phyloP scores from a whole-genome alignment of 805 yeast species.

The Candida tibetensis region DNA sequence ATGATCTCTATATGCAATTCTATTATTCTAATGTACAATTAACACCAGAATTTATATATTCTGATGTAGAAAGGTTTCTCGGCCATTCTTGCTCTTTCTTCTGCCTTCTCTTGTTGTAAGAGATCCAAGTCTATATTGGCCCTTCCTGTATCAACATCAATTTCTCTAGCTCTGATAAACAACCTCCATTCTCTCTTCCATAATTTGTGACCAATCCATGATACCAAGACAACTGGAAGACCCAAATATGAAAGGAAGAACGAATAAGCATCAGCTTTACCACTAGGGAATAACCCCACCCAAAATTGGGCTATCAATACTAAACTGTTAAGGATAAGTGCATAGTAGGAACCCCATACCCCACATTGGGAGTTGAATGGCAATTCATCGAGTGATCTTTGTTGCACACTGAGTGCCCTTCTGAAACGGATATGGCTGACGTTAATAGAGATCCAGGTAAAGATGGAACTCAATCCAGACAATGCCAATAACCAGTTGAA shows the following conservation, averaged over 20 bases:
- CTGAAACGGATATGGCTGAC: constrained; percentile 60
- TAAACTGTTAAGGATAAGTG: constrained; percentile 46
- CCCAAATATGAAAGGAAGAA: constrained; percentile 35
- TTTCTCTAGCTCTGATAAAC: constrained; percentile 26
- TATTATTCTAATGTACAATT: constrained; percentile 1
- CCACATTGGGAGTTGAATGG: constrained; percentile 55
- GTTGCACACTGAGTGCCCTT: constrained; percentile 55
- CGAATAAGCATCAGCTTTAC: constrained; percentile 30
- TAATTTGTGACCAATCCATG: constrained; percentile 32
- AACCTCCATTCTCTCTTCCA: constrained; percentile 26
- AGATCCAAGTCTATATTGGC: constrained; percentile 31
- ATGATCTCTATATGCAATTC: constrained; percentile 2
- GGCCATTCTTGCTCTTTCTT: constrained; percentile 27
- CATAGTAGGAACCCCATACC: constrained; percentile 51
- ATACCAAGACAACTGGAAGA: constrained; percentile 27
- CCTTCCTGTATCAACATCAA: constrained; percentile 37
- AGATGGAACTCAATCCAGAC: constrained; percentile 60
- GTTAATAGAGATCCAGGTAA: constrained; percentile 63
- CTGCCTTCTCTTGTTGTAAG: constrained; percentile 34
- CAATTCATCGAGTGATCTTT: constrained; percentile 43
- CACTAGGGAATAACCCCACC: constrained; percentile 63
- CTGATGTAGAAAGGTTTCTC: constrained; percentile 25
- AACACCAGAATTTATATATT: constrained; percentile 31
- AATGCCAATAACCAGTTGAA: constrained; percentile 65
- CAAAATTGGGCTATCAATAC: constrained; percentile 61